phyloP scores from a whole-genome alignment of 75 land plant species.

The Selaginella moellendorffii region DNA sequence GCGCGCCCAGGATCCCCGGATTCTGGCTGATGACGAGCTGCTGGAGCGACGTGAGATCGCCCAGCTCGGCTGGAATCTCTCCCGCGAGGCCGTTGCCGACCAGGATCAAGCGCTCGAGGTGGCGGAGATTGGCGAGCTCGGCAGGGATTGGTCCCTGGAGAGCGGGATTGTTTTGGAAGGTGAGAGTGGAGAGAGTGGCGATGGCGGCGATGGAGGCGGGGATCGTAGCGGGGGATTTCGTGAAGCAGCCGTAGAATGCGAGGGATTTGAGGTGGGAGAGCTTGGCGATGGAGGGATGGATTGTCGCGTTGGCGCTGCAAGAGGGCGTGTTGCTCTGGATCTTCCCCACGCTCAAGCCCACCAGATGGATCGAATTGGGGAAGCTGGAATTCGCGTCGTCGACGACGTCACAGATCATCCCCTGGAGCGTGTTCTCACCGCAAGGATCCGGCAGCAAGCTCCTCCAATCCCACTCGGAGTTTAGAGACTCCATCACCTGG shows the following conservation, averaged over 20 bases:
- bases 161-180: slow-evolving; percentile 6
- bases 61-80: not conserved
- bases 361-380: not conserved
- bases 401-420: slow-evolving; percentile 6
- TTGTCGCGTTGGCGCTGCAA: slow-evolving; percentile 12
- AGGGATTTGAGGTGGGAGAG: slow-evolving; percentile 9
- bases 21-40: not conserved
- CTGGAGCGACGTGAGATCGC: not conserved
- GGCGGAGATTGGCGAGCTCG: not conserved
- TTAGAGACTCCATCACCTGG: slow-evolving; percentile 3
- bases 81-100: not conserved
- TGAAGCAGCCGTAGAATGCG: slow-evolving; percentile 13
- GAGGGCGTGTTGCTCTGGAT: slow-evolving; percentile 4
- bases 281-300: slow-evolving; percentile 11
- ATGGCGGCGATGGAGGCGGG: not conserved
- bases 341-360: slow-evolving; percentile 8
- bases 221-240: not conserved
- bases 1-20: not conserved
- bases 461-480: slow-evolving; percentile 13
- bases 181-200: slow-evolving; percentile 5
- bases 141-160: not conserved
- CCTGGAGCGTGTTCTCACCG: slow-evolving; percentile 4
- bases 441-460: slow-evolving; percentile 9
- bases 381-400: not conserved
- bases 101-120: not conserved